Percentiles rank a stretch among this genome's conserved stretches.
Conservation (phyloP, 2,329 filamentous ascomycete species). For the Monosporascus sp. region DNA sequence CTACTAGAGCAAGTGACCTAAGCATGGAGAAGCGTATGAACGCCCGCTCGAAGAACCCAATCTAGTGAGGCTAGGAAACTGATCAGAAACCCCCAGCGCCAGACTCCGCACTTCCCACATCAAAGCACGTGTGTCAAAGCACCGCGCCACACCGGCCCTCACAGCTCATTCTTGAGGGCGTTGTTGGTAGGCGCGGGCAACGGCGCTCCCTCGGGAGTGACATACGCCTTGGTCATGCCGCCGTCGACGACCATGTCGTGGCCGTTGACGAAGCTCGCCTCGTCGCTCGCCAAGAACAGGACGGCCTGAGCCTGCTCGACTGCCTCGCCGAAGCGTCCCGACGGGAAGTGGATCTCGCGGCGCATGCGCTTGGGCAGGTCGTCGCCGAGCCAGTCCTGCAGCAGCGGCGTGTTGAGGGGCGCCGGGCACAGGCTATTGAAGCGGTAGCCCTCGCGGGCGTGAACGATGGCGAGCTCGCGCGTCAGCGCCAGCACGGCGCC, state of each 20-base stretch:
- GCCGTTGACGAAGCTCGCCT: conserved; percentile 85
- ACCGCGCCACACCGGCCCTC: conserved; percentile 2
- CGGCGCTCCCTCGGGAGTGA: conserved; percentile 59
- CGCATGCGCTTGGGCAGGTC: conserved; percentile 75
- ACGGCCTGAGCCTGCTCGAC: conserved; percentile 89
- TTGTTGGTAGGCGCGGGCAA: conserved; percentile 54
- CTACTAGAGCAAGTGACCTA: neutral
- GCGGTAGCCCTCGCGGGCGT: conserved; percentile 80
- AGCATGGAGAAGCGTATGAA: no score
- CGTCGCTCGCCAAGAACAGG: conserved; percentile 80
- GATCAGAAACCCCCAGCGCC: no score
- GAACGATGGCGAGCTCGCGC: conserved; percentile 84
- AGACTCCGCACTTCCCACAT: no score
- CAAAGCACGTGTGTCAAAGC: no score
- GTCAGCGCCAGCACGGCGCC: conserved; percentile 88
- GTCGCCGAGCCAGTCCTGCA: conserved; percentile 91
- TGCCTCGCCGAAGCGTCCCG: conserved; percentile 86
- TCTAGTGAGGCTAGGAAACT: no score
- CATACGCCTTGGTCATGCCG: conserved; percentile 90
- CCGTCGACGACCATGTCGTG: conserved; percentile 94
- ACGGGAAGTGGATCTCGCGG: conserved; percentile 85
- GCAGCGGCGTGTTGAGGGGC: conserved; percentile 83
- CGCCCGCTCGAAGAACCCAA: no score
- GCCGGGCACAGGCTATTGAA: conserved; percentile 91
- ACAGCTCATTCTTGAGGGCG: conserved; percentile 45